These are phyloP conservation scores for Tulasnella sp. DNA, from an alignment of 768 basidiomycete species.

Conservation along the genomic window DNA sequence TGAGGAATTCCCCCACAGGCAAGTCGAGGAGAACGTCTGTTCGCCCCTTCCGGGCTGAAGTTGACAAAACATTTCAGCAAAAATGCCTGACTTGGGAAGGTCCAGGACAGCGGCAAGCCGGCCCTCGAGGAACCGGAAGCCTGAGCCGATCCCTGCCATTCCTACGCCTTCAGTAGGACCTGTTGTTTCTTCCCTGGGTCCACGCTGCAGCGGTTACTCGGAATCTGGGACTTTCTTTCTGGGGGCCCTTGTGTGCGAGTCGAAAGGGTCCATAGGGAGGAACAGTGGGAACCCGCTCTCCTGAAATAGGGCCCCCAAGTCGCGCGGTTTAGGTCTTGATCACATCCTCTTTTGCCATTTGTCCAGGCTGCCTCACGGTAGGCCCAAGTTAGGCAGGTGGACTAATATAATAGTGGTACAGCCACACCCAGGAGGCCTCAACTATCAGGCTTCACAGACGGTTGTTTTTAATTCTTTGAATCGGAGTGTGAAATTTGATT, in stretches of 20 bases:
- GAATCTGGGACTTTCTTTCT: constrained; percentile 3
- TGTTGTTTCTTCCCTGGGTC: neutral
- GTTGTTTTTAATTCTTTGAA: neutral
- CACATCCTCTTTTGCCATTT: neutral
- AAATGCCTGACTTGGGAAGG: constrained; percentile 9
- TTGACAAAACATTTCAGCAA: neutral
- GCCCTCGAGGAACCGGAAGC: constrained; percentile 7
- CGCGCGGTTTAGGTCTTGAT: neutral
- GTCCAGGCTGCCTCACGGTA: constrained; percentile 4
- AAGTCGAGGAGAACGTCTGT: neutral
- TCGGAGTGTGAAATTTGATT: constrained; percentile 1
- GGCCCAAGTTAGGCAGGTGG: neutral
- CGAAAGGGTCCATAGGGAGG: neutral
- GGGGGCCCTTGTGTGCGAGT: neutral
- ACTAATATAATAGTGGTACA: neutral
- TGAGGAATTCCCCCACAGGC: neutral
- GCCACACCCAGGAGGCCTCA: neutral
- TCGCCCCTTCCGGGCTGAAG: neutral
- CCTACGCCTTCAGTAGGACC: neutral
- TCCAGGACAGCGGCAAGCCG: constrained; percentile 3
- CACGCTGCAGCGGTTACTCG: neutral
- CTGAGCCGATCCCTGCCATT: constrained; percentile 1
- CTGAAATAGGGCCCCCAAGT: constrained; percentile 1
- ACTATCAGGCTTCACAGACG: constrained; percentile 1
- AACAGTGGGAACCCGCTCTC: constrained; percentile 4